Percentiles rank a stretch among this genome's conserved stretches.
Evolutionary conservation across 2,329 filamentous ascomycete species (phyloP).

Genomic region (Aspergillus pseudoviridinutans): DNA sequence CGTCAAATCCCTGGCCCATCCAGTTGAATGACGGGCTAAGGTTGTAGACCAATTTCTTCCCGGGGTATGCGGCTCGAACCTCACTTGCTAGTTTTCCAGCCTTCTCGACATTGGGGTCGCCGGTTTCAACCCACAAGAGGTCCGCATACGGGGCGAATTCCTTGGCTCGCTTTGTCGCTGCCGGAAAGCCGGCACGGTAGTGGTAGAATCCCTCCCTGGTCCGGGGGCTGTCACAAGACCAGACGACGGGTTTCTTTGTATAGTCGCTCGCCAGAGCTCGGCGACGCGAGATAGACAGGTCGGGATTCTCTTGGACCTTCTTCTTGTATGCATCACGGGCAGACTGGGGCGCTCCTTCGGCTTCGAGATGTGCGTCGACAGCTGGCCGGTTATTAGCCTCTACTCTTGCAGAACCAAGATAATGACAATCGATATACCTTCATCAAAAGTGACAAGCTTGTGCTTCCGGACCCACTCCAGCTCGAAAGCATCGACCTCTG

Average conservation of each 20-base stretch:
- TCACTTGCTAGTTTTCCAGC: constrained; percentile 70
- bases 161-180: constrained; percentile 88
- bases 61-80: constrained; percentile 66
- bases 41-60: constrained; percentile 94
- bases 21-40: constrained; percentile 97
- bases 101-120: constrained; percentile 76
- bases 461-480: constrained; percentile 83
- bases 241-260: constrained; percentile 67
- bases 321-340: constrained; percentile 65
- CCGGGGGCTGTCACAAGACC: constrained; percentile 86
- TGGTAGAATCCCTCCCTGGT: constrained; percentile 71
- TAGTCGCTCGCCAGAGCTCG: constrained; percentile 66
- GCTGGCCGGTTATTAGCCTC: constrained; percentile 43
- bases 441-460: constrained; percentile 84
- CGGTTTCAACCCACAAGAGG: constrained; percentile 95
- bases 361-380: constrained; percentile 68
- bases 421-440: constrained; percentile 45
- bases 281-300: constrained; percentile 75
- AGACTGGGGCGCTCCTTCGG: constrained; percentile 60
- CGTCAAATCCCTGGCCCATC: constrained; percentile 89
- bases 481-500: constrained; percentile 83
- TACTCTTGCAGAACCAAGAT: not conserved
- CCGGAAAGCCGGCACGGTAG: constrained; percentile 66
- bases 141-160: constrained; percentile 91
- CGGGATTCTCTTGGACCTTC: constrained; percentile 59